Evolutionary conservation across 768 basidiomycete species (phyloP).

Genomic region (Chalciporus piperatus): DNA sequence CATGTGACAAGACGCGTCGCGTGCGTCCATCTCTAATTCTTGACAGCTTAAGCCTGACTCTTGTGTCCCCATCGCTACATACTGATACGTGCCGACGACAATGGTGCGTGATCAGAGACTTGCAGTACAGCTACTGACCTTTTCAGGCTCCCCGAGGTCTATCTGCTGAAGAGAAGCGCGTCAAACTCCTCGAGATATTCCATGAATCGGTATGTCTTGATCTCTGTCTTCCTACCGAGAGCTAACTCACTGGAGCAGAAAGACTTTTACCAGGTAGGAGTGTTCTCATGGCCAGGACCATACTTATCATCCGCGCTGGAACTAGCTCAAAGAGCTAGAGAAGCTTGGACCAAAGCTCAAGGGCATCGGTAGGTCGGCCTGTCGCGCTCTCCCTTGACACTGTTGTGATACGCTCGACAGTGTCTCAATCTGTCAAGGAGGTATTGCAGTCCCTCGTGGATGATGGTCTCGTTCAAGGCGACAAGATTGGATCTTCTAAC

Average conservation of each 20-base stretch:
- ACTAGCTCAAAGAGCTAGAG: conserved; percentile 86
- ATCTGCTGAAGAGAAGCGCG: conserved; percentile 86
- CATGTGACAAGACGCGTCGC: conserved; percentile 22
- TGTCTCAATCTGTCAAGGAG: conserved; percentile 90
- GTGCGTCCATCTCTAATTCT: not conserved
- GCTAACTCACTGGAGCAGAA: conserved; percentile 44
- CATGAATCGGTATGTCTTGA: conserved; percentile 68
- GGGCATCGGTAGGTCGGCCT: conserved; percentile 65
- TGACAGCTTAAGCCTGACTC: no score
- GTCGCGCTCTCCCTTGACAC: not conserved
- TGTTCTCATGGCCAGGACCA: not conserved
- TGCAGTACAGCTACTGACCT: not conserved
- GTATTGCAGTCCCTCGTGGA: conserved; percentile 84
- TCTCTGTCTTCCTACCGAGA: not conserved
- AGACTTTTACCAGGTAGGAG: conserved; percentile 69
- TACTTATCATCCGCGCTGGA: not conserved
- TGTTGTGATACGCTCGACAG: conserved; percentile 35
- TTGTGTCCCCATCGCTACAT: not conserved
- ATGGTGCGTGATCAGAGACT: conserved; percentile 18
- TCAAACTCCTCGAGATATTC: conserved; percentile 87
- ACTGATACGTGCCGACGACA: not conserved
- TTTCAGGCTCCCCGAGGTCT: conserved; percentile 75
- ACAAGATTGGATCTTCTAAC: conserved; percentile 94
- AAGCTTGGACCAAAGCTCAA: conserved; percentile 87
- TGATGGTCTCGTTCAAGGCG: conserved; percentile 79